These are phyloP conservation scores for Ramularia endophylla DNA, from an alignment of 2,329 filamentous ascomycete species.

Conservation along the genomic window DNA sequence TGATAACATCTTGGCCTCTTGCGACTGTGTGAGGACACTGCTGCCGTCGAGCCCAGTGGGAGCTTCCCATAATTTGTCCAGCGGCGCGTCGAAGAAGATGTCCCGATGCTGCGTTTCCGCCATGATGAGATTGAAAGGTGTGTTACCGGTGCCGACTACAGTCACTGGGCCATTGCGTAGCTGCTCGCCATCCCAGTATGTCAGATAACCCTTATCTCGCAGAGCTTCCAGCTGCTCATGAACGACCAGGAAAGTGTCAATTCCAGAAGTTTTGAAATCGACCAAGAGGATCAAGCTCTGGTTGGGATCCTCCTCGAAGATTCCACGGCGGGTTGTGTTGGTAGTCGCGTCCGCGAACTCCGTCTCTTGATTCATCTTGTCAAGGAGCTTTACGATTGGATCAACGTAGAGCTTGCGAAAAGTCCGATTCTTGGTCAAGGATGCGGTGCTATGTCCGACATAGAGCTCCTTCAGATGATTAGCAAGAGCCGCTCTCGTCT, in stretches of 20 bases:
- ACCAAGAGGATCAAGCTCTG: slow-evolving; percentile 55
- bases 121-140: slow-evolving; percentile 51
- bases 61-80: slow-evolving; percentile 29
- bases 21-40: background rate
- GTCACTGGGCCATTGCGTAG: slow-evolving; percentile 56
- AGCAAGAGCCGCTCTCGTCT: too few relatives aligned
- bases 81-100: slow-evolving; percentile 55
- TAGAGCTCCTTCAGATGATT: slow-evolving; percentile 43
- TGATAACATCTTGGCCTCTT: slow-evolving; percentile 2
- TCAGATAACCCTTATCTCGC: slow-evolving; percentile 47
- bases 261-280: slow-evolving; percentile 59
- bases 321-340: slow-evolving; percentile 39
- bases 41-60: background rate
- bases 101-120: slow-evolving; percentile 51
- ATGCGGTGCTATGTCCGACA: slow-evolving; percentile 56
- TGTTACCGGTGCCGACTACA: slow-evolving; percentile 61
- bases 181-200: slow-evolving; percentile 43
- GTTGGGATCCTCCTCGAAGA: slow-evolving; percentile 41
- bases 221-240: slow-evolving; percentile 53
- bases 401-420: slow-evolving; percentile 59
- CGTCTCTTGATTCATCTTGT: slow-evolving; percentile 46
- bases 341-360: slow-evolving; percentile 40
- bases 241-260: slow-evolving; percentile 48
- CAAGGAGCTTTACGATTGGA: slow-evolving; percentile 55
- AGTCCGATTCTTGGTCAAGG: slow-evolving; percentile 51